Conservation (phyloP, 257 asterid genomes). For the Fraxinus quadrangulata region DNA sequence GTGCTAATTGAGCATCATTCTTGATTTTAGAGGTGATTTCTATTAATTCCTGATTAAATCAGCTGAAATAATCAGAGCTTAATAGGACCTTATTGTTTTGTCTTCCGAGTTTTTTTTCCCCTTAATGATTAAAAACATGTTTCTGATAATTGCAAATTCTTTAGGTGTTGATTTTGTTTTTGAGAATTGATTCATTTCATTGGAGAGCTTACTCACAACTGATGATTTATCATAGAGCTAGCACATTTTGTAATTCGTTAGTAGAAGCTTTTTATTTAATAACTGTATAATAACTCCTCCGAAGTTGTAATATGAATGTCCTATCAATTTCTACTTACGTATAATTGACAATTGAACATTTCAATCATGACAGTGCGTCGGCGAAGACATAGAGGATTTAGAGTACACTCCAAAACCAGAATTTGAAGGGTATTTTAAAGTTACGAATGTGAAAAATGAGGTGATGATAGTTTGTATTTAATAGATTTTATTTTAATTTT, state of each 20-base stretch:
- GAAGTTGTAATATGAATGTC: slow-evolving; percentile 4
- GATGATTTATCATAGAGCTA: slow-evolving; percentile 8
- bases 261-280: neutral
- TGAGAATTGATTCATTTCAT: slow-evolving; percentile 11
- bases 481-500: neutral
- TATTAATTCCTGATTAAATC: neutral
- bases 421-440: slow-evolving; percentile 85
- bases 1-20: neutral
- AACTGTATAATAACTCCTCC: neutral
- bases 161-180: slow-evolving; percentile 3
- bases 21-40: neutral
- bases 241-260: slow-evolving; percentile 10
- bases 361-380: slow-evolving; percentile 72
- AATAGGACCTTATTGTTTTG: neutral
- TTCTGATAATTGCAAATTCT: neutral
- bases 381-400: slow-evolving; percentile 90
- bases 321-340: slow-evolving; percentile 17
- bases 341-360: slow-evolving; percentile 17
- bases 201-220: neutral
- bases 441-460: slow-evolving; percentile 89
- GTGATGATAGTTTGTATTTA: slow-evolving; percentile 40
- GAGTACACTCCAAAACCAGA: slow-evolving; percentile 99
- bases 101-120: neutral
- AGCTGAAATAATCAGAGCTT: neutral
- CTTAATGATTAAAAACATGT: neutral